A percentile compares a stretch with the other conserved stretches of the same genome.
Evolutionary conservation across 805 yeast species (phyloP).

Genomic region (Pachysolen tannophilus): DNA sequence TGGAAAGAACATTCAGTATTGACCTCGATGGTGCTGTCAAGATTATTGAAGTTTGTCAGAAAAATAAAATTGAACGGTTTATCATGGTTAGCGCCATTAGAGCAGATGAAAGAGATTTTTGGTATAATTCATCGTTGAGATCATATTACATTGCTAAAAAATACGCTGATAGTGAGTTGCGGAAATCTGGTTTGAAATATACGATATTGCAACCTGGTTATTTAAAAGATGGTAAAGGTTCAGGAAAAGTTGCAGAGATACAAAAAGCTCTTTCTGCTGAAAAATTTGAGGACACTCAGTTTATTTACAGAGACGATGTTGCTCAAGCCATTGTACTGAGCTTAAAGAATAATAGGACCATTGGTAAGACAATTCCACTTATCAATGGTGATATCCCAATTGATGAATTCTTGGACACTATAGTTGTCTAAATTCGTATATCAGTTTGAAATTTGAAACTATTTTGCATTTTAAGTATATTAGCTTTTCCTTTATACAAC

Average conservation of each 20-base stretch:
- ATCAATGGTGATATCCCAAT: constrained; percentile 31
- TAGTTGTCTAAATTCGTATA: too few species aligned
- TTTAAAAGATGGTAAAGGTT: constrained; percentile 29
- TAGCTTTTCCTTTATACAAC: too few species aligned
- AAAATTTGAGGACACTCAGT: constrained; percentile 11
- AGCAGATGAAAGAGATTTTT: constrained; percentile 41
- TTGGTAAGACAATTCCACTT: constrained; percentile 35
- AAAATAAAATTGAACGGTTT: constrained; percentile 34
- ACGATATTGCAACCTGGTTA: constrained; percentile 51
- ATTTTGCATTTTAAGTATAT: too few species aligned
- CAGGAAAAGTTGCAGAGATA: constrained; percentile 36
- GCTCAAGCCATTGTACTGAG: constrained; percentile 35
- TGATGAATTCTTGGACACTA: too few species aligned
- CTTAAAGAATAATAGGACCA: constrained; percentile 29
- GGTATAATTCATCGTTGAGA: constrained; percentile 29
- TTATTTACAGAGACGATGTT: constrained; percentile 45
- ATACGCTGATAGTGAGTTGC: constrained; percentile 45
- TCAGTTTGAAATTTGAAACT: too few species aligned
- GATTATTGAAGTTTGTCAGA: constrained; percentile 44
- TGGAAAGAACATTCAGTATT: constrained; percentile 36
- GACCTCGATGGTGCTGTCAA: constrained; percentile 58
- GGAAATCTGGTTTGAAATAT: constrained; percentile 35
- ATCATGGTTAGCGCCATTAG: constrained; percentile 49
- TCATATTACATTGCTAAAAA: constrained; percentile 54
- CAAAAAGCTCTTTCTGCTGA: constrained; percentile 14